Base-by-base conservation (phyloP, 257 asterid species). In the Coffea canephora region DNA sequence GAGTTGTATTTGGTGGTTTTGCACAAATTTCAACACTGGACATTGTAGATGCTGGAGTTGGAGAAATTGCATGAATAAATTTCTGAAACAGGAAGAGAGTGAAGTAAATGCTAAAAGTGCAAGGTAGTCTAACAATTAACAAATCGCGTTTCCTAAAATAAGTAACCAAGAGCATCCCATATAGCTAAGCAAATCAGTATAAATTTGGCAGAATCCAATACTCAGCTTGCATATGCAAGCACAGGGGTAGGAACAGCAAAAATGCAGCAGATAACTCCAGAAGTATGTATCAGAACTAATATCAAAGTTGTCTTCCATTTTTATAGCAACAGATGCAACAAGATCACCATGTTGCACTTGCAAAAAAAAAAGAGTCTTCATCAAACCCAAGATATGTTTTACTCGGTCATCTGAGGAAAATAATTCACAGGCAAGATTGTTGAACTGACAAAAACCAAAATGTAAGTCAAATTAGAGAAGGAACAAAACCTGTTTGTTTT, bases 21-120 rank as follows among this genome's bases (percentile, higher is more conserved):
- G 89, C 71, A 76, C 91, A 85, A 73, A 95, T 82, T 85, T 95
- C 98, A 74, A 91, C 83, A 69, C 87, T 55, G 11, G 97, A 90
- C 99, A 93, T 95, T 79, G 86, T 83, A 80, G 96, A 90, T 70
- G 99, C 92, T 78, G 99, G 99, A 86, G 91, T 90, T 75, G 96
- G 97, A 64, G 99, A 95, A 81, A 95, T 93, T 34, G 98, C 99
- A 83, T 93, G 99, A 84, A 93, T 88, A 88, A 95, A 95, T 84
- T 95, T 95, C 98, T 95, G 99, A 55, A 77, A 78, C 77, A 79
- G 39, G 73, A 79, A 46, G 66, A 77, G 78, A 79, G 36, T 39
- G 39, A 76, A 75, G 71, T 78, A 46, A 79, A 69, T 55, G 75
- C 59, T 55, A 1, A 11, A 67, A 69, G 1, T 41, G 71, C 77